Percentiles rank a stretch among this genome's conserved stretches.
Evolutionary conservation across 768 basidiomycete genomes (phyloP).

Genomic region (Lactarius hengduanensis): DNA sequence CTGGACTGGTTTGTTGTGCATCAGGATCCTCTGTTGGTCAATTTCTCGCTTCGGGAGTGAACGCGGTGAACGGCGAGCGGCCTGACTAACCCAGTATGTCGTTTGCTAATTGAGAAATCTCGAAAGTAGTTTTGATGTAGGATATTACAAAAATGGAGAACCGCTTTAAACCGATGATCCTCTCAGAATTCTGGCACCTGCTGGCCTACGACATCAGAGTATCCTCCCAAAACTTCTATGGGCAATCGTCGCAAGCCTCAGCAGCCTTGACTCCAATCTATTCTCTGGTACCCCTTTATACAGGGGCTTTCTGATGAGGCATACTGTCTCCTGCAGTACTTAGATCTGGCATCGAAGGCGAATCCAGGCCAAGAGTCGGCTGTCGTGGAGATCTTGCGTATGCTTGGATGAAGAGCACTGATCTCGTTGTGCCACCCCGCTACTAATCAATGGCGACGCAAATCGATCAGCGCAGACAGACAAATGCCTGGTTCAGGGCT

Average conservation of each 20-base stretch:
- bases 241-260: not conserved
- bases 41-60: not conserved
- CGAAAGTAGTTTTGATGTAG: too few relatives aligned
- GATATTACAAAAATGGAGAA: too few relatives aligned
- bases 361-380: not conserved
- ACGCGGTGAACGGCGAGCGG: too few relatives aligned
- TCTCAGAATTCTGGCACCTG: too few relatives aligned
- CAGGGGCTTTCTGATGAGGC: not conserved
- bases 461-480: too few relatives aligned
- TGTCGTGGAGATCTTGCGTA: not conserved
- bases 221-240: conserved; percentile 4
- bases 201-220: not conserved
- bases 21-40: not conserved
- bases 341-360: conserved; percentile 4
- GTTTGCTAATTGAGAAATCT: too few relatives aligned
- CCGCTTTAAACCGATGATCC: too few relatives aligned
- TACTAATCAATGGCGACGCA: not conserved
- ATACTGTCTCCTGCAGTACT: conserved; percentile 1
- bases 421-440: not conserved
- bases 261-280: not conserved
- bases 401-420: not conserved
- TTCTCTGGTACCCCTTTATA: not conserved
- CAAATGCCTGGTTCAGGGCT: too few relatives aligned
- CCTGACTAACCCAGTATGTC: too few relatives aligned
- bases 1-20: not conserved